Evolutionary conservation across 441 rosid species (phyloP).

Genomic region (Bruguiera hainesii): DNA sequence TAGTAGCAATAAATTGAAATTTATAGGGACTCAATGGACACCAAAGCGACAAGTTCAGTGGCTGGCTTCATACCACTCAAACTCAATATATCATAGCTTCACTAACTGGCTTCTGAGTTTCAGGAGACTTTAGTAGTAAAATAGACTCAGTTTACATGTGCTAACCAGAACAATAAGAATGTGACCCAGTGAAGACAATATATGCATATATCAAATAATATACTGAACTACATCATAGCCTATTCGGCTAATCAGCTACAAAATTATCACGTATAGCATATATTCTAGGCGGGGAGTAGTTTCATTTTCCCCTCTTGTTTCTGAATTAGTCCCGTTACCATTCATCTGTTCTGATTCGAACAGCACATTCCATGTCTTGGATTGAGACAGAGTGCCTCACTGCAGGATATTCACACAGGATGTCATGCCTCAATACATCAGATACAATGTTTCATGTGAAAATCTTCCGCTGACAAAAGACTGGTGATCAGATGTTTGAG

Average conservation of each 20-base stretch:
- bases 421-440: slow-evolving; percentile 18
- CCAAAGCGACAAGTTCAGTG: too few species aligned
- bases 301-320: slow-evolving; percentile 3
- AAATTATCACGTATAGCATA: slow-evolving; percentile 12
- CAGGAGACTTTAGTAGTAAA: too few species aligned
- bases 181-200: too few species aligned
- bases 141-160: too few species aligned
- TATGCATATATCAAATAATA: slow-evolving; percentile 1
- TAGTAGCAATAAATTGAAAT: too few species aligned
- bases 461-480: slow-evolving; percentile 50
- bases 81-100: too few species aligned
- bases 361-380: neutral
- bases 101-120: too few species aligned
- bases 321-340: slow-evolving; percentile 3
- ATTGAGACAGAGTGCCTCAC: neutral
- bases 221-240: slow-evolving; percentile 5
- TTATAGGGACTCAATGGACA: too few species aligned
- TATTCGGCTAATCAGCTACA: slow-evolving; percentile 12
- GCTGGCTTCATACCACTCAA: too few species aligned
- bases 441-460: slow-evolving; percentile 51
- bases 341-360: neutral
- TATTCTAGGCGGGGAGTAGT: slow-evolving; percentile 4
- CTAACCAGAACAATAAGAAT: too few species aligned
- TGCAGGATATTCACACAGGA: slow-evolving; percentile 11
- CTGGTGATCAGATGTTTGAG: slow-evolving; percentile 46